phyloP scores from a whole-genome alignment of 495 filamentous ascomycete species.

The Trichocladium antarcticum region DNA sequence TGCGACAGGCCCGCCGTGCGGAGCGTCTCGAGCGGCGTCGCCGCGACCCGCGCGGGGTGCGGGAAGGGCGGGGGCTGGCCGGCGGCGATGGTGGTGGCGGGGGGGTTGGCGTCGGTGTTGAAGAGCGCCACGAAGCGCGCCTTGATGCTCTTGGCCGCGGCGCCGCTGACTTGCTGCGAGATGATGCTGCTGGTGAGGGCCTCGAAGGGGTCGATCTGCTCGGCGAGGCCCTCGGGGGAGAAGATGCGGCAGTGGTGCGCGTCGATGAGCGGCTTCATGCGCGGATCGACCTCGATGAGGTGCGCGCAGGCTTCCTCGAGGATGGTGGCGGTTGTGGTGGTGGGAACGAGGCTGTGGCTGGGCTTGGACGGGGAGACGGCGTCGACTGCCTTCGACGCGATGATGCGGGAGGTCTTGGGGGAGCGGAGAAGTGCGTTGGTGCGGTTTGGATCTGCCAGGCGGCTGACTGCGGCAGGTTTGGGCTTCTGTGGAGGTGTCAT shows the following conservation, averaged over 20 bases:
- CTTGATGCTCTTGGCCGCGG: constrained; percentile 79
- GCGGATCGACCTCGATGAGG: constrained; percentile 62
- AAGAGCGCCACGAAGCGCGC: constrained; percentile 77
- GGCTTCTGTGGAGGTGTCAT: constrained; percentile 19
- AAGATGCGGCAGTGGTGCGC: constrained; percentile 68
- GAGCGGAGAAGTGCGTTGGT: constrained; percentile 70
- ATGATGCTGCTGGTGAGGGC: constrained; percentile 78
- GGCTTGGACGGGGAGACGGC: constrained; percentile 51
- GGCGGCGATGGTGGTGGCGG: constrained; percentile 10
- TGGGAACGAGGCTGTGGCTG: constrained; percentile 5
- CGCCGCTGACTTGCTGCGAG: constrained; percentile 88
- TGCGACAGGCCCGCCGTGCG: constrained; percentile 79
- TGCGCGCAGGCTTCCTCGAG: constrained; percentile 70
- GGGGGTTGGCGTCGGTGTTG: constrained; percentile 22
- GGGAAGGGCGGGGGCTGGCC: constrained; percentile 51
- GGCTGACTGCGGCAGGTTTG: constrained; percentile 29
- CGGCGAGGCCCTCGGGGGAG: constrained; percentile 67
- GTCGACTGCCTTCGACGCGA: constrained; percentile 43
- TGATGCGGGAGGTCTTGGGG: constrained; percentile 59
- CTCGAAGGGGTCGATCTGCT: constrained; percentile 79
- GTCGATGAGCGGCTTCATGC: constrained; percentile 61
- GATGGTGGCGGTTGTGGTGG: constrained; percentile 58
- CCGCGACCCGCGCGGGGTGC: constrained; percentile 57
- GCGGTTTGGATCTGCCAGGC: constrained; percentile 40
- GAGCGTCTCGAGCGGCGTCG: constrained; percentile 48